phyloP scores from a whole-genome alignment of 306 rosid species.

The Mimosa bimucronata region DNA sequence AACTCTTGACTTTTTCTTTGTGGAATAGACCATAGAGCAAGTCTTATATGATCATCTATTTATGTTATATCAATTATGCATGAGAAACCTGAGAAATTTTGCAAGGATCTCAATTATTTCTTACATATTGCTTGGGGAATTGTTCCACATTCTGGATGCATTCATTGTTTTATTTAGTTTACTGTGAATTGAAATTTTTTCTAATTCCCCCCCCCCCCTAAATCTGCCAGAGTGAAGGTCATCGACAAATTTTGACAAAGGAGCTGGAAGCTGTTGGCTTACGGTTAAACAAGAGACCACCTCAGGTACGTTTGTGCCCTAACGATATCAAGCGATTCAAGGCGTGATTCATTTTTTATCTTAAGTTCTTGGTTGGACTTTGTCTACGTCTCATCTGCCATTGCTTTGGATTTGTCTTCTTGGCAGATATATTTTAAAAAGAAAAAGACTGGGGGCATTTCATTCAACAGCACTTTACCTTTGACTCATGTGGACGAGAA shows the following conservation, averaged over 20 bases:
- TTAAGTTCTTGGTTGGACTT: constrained; percentile 22
- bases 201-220: not conserved
- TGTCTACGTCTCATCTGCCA: constrained; percentile 10
- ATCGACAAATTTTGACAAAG: constrained; percentile 88
- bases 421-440: constrained; percentile 93
- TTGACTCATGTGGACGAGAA: constrained; percentile 97
- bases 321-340: constrained; percentile 24
- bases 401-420: constrained; percentile 33
- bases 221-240: constrained; percentile 91
- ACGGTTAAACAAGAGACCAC: constrained; percentile 95
- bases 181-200: constrained; percentile 13
- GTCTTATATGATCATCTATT: not conserved
- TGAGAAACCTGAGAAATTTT: not conserved
- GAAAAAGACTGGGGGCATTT: constrained; percentile 98
- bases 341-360: constrained; percentile 18
- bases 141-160: not conserved
- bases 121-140: not conserved
- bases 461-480: constrained; percentile 90
- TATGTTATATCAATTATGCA: not conserved
- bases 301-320: constrained; percentile 63
- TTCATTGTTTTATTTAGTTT: constrained; percentile 7
- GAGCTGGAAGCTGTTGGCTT: constrained; percentile 99
- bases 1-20: not conserved
- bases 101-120: not conserved
- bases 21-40: not conserved